Base-by-base conservation (phyloP, 805 yeast genomes). In the Torulaspora quercuum region DNA sequence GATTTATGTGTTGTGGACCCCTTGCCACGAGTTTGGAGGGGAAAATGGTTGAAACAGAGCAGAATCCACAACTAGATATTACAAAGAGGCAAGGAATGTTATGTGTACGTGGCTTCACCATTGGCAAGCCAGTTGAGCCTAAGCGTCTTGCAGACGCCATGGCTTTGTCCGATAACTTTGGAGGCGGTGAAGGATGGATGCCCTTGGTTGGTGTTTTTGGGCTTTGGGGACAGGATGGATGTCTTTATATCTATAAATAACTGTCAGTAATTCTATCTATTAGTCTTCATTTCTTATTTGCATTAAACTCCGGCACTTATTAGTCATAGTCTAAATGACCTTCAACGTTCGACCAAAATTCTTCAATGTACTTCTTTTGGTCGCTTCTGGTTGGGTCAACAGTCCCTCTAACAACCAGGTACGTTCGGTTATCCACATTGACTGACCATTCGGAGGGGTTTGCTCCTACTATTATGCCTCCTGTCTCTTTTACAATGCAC, bases 161-260 rank as follows among this genome's bases (percentile, higher is more conserved):
- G 7, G 30, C 48, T 3, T 30, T 54, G 14, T 63, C 65, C 5
- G 63, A 63, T 15, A 38, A 51, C 12, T 40, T 55, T 26, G 62
- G 59, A 16, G 72, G 71, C n/a, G 67, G 73, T 6, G 77, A 72
- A 43, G 72, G 74, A 13, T 67, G 72, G 72, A 62, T 67, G 67
- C 72, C 72, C 58, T 4, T 79, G 70, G 64, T 73, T 3, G 72
- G 72, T 5, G 62, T 78, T 0, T 50, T 46, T 22, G 88, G 86
- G 0, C 65, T 67, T 23, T 80, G 80, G 70, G 89, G 87, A 9
- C 64, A 58, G 18, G 90, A 82, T 57, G 89, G 89, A 2, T 81
- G 89, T 52, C 69, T 82, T 41, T 82, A 82, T 53, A 69, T 67
- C 47, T 63, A 53, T 31, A 55, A 54, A 33, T 52, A 45, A 41